These are phyloP conservation scores for Silene uniflora DNA, from an alignment of 148 eudicot species.

Conservation along the genomic window DNA sequence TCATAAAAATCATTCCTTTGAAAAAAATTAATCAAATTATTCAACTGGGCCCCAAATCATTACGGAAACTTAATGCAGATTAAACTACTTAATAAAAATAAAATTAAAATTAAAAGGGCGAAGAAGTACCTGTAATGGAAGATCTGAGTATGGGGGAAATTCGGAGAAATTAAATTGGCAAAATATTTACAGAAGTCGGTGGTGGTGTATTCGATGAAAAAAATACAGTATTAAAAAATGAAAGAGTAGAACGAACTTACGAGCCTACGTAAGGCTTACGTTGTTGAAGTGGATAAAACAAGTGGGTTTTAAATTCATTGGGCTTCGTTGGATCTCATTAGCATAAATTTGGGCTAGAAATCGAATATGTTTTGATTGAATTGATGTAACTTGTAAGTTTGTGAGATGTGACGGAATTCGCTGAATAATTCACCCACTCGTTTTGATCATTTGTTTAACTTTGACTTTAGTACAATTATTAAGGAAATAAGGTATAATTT, in stretches of 20 bases:
- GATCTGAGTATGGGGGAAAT: slow-evolving; percentile 4
- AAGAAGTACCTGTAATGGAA: neutral
- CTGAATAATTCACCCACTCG: too few relatives aligned
- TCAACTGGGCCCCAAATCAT: neutral
- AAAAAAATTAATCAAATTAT: slow-evolving; percentile 2
- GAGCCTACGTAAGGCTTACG: too few relatives aligned
- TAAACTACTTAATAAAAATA: neutral
- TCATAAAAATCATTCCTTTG: neutral
- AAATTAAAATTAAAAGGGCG: neutral
- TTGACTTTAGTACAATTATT: too few relatives aligned
- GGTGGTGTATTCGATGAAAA: neutral
- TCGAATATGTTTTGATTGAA: too few relatives aligned
- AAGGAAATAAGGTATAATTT: too few relatives aligned
- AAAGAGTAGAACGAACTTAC: neutral
- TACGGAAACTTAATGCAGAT: too few relatives aligned
- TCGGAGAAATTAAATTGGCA: neutral
- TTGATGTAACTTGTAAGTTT: too few relatives aligned
- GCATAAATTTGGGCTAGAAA: too few relatives aligned
- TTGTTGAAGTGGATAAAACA: neutral
- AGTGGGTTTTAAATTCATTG: neutral
- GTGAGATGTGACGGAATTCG: too few relatives aligned
- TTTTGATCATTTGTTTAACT: too few relatives aligned
- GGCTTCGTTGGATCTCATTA: neutral
- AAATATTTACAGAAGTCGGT: slow-evolving; percentile 10
- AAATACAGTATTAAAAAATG: neutral